Base-by-base conservation (phyloP, 805 yeast species). In the Saturnispora diversa region DNA sequence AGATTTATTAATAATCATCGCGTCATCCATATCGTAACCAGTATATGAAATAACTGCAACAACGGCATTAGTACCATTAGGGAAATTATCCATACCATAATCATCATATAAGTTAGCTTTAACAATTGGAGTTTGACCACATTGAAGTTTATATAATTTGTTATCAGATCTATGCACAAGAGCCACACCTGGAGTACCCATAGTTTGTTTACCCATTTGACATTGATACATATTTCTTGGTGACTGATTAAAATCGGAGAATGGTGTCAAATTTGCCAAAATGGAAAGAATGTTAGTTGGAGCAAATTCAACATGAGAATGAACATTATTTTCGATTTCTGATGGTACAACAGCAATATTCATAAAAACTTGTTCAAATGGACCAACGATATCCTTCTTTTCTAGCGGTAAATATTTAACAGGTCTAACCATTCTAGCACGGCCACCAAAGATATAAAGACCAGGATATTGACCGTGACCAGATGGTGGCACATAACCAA, bases 151-250 rank as follows among this genome's bases (percentile, higher is more conserved):
- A 65, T 92, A 92, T 45, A 92, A 67, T 62, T 90, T 92, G 68
- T 92, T 92, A 63, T 92, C 98, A 1, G 95, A 83, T 63, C 98
- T 76, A 62, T 87, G 95, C 33, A 69, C 75, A 40, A 90, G 69
- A 0, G 94, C 97, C 48, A 92, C 95, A 66, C 97, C 97, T 7
- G 98, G 98, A 4, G 98, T 92, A 65, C 98, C 98, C 98, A 92
- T 92, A 16, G 98, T 90, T 70, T 92, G 98, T 68, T 92, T 92
- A 77, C 97, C 97, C 98, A 92, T 92, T 73, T 92, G 98, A 68
- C 98, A 92, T 69, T 92, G 98, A 63, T 92, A 92, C 97, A 92
- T 92, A 63, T 92, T 92, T 77, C 98, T 84, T 56, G 98, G 98
- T 21, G 97, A 88, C 70, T 92, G 98, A 65, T 92, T 92, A 70